Conservation (phyloP, 257 asterid species). For the Solanum chilense region DNA sequence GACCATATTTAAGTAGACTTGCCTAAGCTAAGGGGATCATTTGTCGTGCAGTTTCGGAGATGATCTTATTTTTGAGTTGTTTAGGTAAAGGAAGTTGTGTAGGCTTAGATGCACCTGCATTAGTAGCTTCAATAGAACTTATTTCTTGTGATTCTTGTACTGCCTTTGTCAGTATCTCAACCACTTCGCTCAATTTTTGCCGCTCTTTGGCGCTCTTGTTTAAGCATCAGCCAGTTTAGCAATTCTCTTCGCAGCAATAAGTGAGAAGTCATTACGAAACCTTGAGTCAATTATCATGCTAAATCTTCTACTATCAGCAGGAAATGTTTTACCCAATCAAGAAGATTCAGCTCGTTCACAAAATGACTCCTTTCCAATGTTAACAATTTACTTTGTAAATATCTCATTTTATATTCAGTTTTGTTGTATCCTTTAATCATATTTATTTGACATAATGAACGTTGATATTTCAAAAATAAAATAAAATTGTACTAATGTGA, state of each 20-base stretch:
- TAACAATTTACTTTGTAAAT: no score
- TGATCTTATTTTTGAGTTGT: neutral
- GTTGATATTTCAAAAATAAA: no score
- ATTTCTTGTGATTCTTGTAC: conserved; percentile 47
- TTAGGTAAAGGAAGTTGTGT: neutral
- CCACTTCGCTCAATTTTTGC: conserved; percentile 59
- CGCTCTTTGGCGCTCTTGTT: conserved; percentile 55
- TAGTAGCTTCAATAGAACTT: conserved; percentile 7
- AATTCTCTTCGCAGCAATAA: conserved; percentile 47
- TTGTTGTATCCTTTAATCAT: no score
- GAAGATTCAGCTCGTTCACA: conserved; percentile 45
- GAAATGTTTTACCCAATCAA: conserved; percentile 75
- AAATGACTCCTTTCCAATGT: conserved; percentile 44
- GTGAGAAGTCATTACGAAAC: conserved; percentile 47
- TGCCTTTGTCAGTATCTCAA: conserved; percentile 60
- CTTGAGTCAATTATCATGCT: conserved; percentile 67
- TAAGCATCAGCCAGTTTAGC: conserved; percentile 83
- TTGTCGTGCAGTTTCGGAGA: neutral
- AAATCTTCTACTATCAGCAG: conserved; percentile 51
- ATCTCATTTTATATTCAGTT: no score
- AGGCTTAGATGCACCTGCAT: conserved; percentile 9
- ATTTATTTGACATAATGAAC: no score
- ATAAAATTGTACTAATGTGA: no score
- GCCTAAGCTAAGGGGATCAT: neutral
- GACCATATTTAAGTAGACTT: neutral